A percentile compares a stretch with the other conserved stretches of the same genome.
Evolutionary conservation across 495 filamentous ascomycete species (phyloP).

Genomic region (Glonium stellatum): DNA sequence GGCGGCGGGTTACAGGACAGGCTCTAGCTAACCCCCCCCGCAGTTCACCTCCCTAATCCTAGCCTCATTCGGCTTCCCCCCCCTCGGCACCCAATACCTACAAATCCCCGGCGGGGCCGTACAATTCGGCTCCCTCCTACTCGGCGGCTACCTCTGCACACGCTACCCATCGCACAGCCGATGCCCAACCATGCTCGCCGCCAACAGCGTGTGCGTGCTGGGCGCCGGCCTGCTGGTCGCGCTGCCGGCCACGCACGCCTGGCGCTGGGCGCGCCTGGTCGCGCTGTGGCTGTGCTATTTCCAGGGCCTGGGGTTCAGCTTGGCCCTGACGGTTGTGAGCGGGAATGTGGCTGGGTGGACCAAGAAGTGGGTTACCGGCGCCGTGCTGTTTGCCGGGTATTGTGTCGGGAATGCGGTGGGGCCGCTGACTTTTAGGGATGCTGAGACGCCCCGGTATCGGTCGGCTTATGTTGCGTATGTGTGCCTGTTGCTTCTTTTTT

Average conservation of each 20-base stretch:
- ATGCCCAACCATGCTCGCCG: constrained; percentile 38
- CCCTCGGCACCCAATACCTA: constrained; percentile 47
- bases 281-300: constrained; percentile 41
- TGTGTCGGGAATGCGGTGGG: constrained; percentile 53
- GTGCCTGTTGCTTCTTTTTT: no score
- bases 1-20: no score
- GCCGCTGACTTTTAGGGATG: constrained; percentile 48
- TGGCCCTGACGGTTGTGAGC: constrained; percentile 36
- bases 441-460: constrained; percentile 47
- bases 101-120: constrained; percentile 42
- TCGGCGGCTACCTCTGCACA: constrained; percentile 36
- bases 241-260: constrained; percentile 41
- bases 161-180: constrained; percentile 37
- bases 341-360: constrained; percentile 50
- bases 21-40: no score
- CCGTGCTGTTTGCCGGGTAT: constrained; percentile 47
- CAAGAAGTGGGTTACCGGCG: constrained; percentile 50
- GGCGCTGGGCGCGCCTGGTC: constrained; percentile 45
- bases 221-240: constrained; percentile 35
- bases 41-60: constrained; percentile 19
- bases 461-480: constrained; percentile 45
- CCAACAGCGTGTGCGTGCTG: constrained; percentile 39
- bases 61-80: constrained; percentile 45
- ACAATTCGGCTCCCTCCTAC: constrained; percentile 38
- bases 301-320: constrained; percentile 39